A percentile compares a stretch with the other conserved stretches of the same genome.
Evolutionary conservation across 331 rosid genomes (phyloP).

Genomic region (Quercus phellos): DNA sequence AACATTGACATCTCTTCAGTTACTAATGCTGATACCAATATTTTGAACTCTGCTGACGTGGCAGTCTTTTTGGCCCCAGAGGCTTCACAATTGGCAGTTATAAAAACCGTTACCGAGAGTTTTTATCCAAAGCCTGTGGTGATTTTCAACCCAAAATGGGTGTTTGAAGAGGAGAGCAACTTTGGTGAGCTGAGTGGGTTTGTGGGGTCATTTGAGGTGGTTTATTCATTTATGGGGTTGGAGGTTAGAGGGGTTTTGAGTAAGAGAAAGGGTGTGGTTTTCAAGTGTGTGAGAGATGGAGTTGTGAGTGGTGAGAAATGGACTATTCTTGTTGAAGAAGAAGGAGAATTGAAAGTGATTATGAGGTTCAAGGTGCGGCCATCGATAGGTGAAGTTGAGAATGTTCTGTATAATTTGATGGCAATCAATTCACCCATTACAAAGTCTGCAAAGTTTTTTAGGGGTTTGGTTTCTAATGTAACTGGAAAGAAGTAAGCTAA

Average conservation of each 20-base stretch:
- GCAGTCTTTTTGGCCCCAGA: constrained; percentile 62
- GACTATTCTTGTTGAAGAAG: constrained; percentile 82
- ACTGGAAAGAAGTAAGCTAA: constrained; percentile 62
- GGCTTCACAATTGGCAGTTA: constrained; percentile 37
- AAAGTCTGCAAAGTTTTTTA: constrained; percentile 75
- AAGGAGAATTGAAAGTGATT: constrained; percentile 54
- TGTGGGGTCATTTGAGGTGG: constrained; percentile 76
- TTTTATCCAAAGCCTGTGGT: constrained; percentile 77
- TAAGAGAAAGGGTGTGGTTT: constrained; percentile 69
- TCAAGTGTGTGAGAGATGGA: constrained; percentile 79
- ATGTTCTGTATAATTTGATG: constrained; percentile 78
- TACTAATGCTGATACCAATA: constrained; percentile 25
- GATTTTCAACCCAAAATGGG: constrained; percentile 79
- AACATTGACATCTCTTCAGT: constrained; percentile 51
- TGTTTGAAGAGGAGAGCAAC: constrained; percentile 65
- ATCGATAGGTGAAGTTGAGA: constrained; percentile 70
- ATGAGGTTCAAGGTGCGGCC: constrained; percentile 64
- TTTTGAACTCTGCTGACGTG: constrained; percentile 55
- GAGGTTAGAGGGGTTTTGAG: constrained; percentile 80
- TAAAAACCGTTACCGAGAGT: constrained; percentile 40
- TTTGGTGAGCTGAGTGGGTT: constrained; percentile 56
- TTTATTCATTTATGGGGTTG: constrained; percentile 82
- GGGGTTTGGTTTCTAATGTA: constrained; percentile 71
- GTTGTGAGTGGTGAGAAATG: constrained; percentile 80
- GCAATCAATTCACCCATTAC: constrained; percentile 86